A percentile compares a stretch with the other conserved stretches of the same genome.
Conservation (phyloP, 73 alveolate species). For the Tetrahymena thermophila region DNA sequence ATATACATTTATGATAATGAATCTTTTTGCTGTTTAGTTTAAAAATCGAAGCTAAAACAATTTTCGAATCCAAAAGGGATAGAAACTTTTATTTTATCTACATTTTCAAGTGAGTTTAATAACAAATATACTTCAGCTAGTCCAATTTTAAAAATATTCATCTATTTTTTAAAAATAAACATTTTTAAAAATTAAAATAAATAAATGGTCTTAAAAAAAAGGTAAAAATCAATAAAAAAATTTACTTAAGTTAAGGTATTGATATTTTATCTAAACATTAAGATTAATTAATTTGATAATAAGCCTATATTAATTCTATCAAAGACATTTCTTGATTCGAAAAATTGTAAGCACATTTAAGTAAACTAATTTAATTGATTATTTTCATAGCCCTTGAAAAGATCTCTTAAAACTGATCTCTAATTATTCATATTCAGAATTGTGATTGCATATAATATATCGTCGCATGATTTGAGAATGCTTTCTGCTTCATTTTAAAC, state of each 20-base stretch:
- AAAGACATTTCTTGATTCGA: not conserved
- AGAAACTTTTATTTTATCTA: not conserved
- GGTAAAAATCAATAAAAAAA: not conserved
- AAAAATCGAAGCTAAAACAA: not conserved
- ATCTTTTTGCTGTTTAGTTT: too few species aligned
- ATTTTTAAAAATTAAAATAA: not conserved
- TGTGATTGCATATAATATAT: not conserved
- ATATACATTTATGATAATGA: too few species aligned
- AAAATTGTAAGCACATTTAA: not conserved
- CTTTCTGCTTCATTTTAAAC: not conserved
- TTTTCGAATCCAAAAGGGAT: not conserved
- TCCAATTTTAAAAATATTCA: not conserved
- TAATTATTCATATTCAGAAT: not conserved
- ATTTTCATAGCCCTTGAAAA: not conserved
- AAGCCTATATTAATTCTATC: not conserved
- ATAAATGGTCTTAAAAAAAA: not conserved
- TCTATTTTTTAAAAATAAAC: not conserved
- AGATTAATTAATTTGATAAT: not conserved
- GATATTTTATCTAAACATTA: not conserved
- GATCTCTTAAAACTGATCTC: not conserved
- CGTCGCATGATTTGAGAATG: not conserved
- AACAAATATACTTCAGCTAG: not conserved
- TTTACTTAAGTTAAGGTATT: not conserved
- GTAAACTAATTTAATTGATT: not conserved
- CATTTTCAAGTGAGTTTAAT: not conserved